Conservation (phyloP, 129 eudicot species). For the Lactuca sativa region DNA sequence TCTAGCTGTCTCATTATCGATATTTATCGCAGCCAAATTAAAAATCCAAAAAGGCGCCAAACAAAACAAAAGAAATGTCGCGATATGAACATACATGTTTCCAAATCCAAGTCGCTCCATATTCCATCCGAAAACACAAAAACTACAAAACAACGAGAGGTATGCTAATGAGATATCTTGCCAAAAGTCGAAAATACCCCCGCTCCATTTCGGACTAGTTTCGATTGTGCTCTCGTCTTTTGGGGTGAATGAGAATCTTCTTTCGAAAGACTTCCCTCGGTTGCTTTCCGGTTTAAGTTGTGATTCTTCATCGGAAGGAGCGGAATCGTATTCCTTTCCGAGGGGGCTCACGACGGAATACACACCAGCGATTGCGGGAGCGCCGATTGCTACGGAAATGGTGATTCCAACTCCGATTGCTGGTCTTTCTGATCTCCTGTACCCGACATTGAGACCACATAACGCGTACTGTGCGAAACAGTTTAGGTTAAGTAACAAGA, state of each 20-base stretch:
- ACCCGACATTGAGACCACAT: constrained; percentile 89
- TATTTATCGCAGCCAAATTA: constrained; percentile 86
- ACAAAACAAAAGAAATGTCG: constrained; percentile 84
- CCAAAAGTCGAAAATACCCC: constrained; percentile 91
- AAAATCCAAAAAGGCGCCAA: constrained; percentile 90
- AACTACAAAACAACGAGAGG: constrained; percentile 78
- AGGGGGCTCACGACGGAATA: constrained; percentile 80
- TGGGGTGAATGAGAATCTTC: constrained; percentile 69
- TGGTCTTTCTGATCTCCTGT: constrained; percentile 72
- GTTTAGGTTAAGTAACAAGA: constrained; percentile 65
- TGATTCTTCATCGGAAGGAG: constrained; percentile 62
- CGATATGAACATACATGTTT: constrained; percentile 94
- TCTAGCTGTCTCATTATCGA: constrained; percentile 65
- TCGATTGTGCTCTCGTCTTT: constrained; percentile 50
- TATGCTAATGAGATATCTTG: constrained; percentile 83
- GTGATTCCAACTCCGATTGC: constrained; percentile 80
- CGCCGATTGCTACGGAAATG: constrained; percentile 78
- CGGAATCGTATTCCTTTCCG: constrained; percentile 70
- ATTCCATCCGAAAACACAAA: constrained; percentile 98
- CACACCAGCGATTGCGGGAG: constrained; percentile 91
- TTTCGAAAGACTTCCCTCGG: constrained; percentile 47
- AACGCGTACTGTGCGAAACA: constrained; percentile 88
- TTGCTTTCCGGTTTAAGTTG: constrained; percentile 46
- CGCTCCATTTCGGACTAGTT: constrained; percentile 71
- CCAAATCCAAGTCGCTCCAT: constrained; percentile 98